Evolutionary conservation across 331 rosid species (phyloP).

Genomic region (Pyrus hybrid): DNA sequence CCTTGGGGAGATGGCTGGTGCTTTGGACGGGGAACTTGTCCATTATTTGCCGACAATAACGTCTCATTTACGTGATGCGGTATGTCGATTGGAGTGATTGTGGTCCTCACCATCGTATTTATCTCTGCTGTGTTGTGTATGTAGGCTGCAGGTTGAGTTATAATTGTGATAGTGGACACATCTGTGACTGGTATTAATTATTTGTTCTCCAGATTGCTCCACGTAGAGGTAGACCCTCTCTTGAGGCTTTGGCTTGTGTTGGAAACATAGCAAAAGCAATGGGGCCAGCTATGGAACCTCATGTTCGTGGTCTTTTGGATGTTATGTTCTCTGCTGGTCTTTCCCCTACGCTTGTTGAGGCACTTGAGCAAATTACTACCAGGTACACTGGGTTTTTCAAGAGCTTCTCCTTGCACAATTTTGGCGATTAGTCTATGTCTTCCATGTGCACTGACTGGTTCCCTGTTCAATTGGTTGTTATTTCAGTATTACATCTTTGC

Average conservation of each 20-base stretch:
- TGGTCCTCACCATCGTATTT: slow-evolving; percentile 4
- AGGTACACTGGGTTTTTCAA: slow-evolving; percentile 37
- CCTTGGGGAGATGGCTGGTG: slow-evolving; percentile 99
- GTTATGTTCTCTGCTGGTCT: slow-evolving; percentile 91
- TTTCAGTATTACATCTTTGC: slow-evolving; percentile 78
- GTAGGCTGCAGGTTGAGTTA: slow-evolving; percentile 11
- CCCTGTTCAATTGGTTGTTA: slow-evolving; percentile 11
- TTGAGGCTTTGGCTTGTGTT: slow-evolving; percentile 97
- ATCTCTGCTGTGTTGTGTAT: slow-evolving; percentile 6
- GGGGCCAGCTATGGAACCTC: slow-evolving; percentile 86
- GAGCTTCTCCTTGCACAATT: slow-evolving; percentile 6
- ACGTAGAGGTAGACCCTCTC: slow-evolving; percentile 89
- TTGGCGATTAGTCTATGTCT: background rate
- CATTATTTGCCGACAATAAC: slow-evolving; percentile 82
- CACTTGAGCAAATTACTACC: slow-evolving; percentile 72
- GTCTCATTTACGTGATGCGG: slow-evolving; percentile 88
- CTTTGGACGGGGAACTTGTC: slow-evolving; percentile 88
- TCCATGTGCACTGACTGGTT: slow-evolving; percentile 6
- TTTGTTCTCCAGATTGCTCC: slow-evolving; percentile 80
- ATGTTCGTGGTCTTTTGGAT: slow-evolving; percentile 84
- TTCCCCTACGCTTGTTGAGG: slow-evolving; percentile 77
- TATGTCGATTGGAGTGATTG: slow-evolving; percentile 31
- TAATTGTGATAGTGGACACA: slow-evolving; percentile 9
- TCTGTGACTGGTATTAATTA: slow-evolving; percentile 14
- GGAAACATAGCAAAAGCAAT: slow-evolving; percentile 96